Conservation (phyloP, 2,329 filamentous ascomycete species). For the Botrytis cinerea region DNA sequence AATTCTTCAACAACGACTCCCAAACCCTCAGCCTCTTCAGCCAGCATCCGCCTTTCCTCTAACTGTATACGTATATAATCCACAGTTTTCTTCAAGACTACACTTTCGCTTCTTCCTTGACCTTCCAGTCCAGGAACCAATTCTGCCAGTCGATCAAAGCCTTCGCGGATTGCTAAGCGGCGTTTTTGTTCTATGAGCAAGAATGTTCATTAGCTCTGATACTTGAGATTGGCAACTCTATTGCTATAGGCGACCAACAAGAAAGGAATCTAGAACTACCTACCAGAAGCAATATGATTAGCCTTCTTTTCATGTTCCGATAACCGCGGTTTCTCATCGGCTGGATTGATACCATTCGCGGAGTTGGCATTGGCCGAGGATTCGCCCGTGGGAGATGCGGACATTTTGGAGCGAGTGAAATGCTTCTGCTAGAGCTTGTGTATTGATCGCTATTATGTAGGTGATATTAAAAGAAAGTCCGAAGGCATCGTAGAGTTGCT, state of each 20-base stretch:
- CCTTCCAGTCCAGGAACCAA: slow-evolving; percentile 69
- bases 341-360: slow-evolving; percentile 32
- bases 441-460: slow-evolving; percentile 12
- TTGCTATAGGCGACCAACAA: not conserved
- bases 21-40: slow-evolving; percentile 52
- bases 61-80: slow-evolving; percentile 55
- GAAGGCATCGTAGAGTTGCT: slow-evolving; percentile 14
- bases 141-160: slow-evolving; percentile 67
- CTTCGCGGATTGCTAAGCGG: slow-evolving; percentile 58
- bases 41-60: slow-evolving; percentile 51
- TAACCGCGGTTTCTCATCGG: slow-evolving; percentile 60
- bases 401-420: slow-evolving; percentile 28
- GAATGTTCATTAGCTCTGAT: not conserved
- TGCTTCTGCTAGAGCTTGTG: slow-evolving; percentile 22
- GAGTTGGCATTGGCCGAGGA: slow-evolving; percentile 37
- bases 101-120: slow-evolving; percentile 68
- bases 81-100: slow-evolving; percentile 62
- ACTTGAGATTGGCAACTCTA: not conserved
- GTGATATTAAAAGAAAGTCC: slow-evolving; percentile 13
- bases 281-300: slow-evolving; percentile 67
- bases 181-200: slow-evolving; percentile 51
- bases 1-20: slow-evolving; percentile 49
- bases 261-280: not conserved
- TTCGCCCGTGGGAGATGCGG: slow-evolving; percentile 35
- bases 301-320: slow-evolving; percentile 72